phyloP scores from a whole-genome alignment of 2,329 filamentous ascomycete species.

The Fusarium longipes region DNA sequence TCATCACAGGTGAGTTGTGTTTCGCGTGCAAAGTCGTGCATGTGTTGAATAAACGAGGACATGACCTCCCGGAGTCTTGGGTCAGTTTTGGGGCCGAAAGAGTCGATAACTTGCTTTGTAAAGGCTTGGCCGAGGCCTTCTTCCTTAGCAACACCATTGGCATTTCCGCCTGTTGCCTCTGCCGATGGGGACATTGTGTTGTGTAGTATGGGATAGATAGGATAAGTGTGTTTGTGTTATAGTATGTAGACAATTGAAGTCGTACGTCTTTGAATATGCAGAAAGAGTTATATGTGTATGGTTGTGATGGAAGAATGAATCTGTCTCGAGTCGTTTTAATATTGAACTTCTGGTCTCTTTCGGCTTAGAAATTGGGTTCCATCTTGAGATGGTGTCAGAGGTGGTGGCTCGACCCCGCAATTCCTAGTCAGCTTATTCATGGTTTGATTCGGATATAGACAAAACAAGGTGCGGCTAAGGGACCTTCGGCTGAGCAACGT shows the following conservation, averaged over 20 bases:
- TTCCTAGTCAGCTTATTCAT: constrained; percentile 10
- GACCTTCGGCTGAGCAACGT: constrained; percentile 18
- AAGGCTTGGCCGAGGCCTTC: constrained; percentile 62
- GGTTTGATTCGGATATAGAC: constrained; percentile 27
- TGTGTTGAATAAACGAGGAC: constrained; percentile 74
- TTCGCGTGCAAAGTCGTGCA: constrained; percentile 85
- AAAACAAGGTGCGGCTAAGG: constrained; percentile 28
- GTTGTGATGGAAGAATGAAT: neutral
- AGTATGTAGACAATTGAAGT: too few species aligned
- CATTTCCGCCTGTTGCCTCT: constrained; percentile 61
- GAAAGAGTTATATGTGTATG: neutral
- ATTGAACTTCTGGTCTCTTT: constrained; percentile 10
- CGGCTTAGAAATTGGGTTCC: constrained; percentile 1
- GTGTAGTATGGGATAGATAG: too few species aligned
- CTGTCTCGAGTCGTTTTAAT: constrained; percentile 5
- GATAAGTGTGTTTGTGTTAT: too few species aligned
- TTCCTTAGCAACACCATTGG: constrained; percentile 20
- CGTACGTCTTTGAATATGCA: neutral
- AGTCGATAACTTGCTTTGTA: constrained; percentile 77
- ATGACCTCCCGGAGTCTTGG: constrained; percentile 77
- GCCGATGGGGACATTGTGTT: constrained; percentile 47
- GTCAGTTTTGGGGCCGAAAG: constrained; percentile 77
- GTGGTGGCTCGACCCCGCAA: constrained; percentile 34
- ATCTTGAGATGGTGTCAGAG: constrained; percentile 9
- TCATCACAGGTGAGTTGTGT: constrained; percentile 83